A percentile compares a stretch with the other conserved stretches of the same genome.
Evolutionary conservation across 2,329 filamentous ascomycete species (phyloP).

Genomic region (Colletotrichum navitas): DNA sequence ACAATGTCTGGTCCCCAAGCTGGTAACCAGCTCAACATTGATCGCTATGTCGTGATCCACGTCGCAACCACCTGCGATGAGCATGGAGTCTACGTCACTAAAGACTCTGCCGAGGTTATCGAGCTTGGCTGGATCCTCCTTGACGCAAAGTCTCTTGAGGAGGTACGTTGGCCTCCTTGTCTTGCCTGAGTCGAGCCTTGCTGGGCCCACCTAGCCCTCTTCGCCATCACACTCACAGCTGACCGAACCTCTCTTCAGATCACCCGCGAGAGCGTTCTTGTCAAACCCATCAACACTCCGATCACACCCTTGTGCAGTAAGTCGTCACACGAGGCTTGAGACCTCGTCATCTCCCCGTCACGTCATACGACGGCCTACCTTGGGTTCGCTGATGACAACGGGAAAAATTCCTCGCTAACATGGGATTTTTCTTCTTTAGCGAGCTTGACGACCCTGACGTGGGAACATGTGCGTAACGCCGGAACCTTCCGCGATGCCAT

Average conservation of each 20-base stretch:
- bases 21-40: conserved; percentile 77
- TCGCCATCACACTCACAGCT: conserved; percentile 41
- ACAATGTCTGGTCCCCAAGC: conserved; percentile 61
- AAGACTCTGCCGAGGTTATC: conserved; percentile 99
- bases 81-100: conserved; percentile 98
- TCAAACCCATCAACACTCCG: conserved; percentile 98
- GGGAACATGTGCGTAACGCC: conserved; percentile 98
- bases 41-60: conserved; percentile 98
- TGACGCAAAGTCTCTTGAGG: conserved; percentile 90
- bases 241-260: conserved; percentile 68
- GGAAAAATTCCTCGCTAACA: conserved; percentile 47
- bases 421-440: conserved; percentile 66
- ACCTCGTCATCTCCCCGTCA: conserved; percentile 33
- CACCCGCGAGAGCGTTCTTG: conserved; percentile 93
- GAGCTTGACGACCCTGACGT: conserved; percentile 96
- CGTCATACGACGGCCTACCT: conserved; percentile 38
- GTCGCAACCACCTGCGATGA: conserved; percentile 99
- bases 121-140: conserved; percentile 98
- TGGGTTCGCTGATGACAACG: background rate
- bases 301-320: conserved; percentile 99
- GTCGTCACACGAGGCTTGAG: conserved; percentile 57
- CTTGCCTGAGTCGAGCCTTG: conserved; percentile 1
- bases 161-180: conserved; percentile 72
- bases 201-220: conserved; percentile 7
- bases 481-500: conserved; percentile 98